These are phyloP conservation scores for Globisporangium camurandrum DNA, from an alignment of 352 stramenopile species.

Conservation along the genomic window DNA sequence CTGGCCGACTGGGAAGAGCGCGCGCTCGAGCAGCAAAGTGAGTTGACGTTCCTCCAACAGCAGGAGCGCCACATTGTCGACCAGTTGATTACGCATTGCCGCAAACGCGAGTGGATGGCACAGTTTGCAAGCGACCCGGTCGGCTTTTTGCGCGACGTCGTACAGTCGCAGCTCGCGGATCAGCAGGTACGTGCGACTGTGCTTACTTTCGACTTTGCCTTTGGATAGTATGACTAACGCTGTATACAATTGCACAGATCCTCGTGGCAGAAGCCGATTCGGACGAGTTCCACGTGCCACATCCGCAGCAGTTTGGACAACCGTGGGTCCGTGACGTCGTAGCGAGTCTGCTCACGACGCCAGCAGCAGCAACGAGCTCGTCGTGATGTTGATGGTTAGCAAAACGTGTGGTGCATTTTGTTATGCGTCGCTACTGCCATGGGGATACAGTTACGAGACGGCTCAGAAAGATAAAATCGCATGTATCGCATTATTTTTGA, in stretches of 20 bases:
- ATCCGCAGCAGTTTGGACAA: conserved; percentile 57
- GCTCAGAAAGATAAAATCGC: too few relatives aligned
- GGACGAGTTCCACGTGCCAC: conserved; percentile 52
- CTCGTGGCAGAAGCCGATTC: conserved; percentile 47
- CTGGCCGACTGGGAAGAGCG: conserved; percentile 56
- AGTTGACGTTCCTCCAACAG: conserved; percentile 43
- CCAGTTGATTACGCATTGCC: conserved; percentile 33
- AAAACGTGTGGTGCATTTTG: too few relatives aligned
- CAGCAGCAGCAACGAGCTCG: conserved; percentile 10
- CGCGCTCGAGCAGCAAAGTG: conserved; percentile 56
- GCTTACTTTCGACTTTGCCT: background rate
- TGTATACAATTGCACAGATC: conserved; percentile 21
- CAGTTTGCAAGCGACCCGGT: conserved; percentile 62
- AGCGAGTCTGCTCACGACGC: conserved; percentile 21
- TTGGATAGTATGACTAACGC: background rate
- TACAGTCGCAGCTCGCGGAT: conserved; percentile 49
- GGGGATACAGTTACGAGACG: too few relatives aligned
- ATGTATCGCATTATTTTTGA: too few relatives aligned
- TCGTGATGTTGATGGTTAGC: too few relatives aligned
- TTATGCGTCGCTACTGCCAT: too few relatives aligned
- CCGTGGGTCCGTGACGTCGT: conserved; percentile 62
- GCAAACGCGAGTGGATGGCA: conserved; percentile 61
- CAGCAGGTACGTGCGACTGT: conserved; percentile 30
- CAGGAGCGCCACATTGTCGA: conserved; percentile 50
- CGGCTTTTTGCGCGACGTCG: conserved; percentile 53